These are phyloP conservation scores for Penicillium ochrochloron DNA, from an alignment of 495 filamentous ascomycete genomes.

Conservation along the genomic window DNA sequence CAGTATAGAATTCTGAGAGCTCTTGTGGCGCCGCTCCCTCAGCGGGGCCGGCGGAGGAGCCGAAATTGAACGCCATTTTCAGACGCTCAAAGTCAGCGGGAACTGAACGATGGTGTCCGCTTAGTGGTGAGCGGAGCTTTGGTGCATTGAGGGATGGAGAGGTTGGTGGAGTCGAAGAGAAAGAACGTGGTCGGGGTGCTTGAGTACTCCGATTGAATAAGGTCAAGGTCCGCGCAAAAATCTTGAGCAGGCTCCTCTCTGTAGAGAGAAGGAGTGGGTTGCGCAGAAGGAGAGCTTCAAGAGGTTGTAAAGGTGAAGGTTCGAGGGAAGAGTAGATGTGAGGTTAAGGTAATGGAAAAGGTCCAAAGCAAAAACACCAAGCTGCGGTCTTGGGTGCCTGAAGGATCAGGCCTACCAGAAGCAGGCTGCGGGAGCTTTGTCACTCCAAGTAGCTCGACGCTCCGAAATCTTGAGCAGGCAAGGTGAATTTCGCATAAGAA, in stretches of 20 bases:
- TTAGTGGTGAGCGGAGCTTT: constrained; percentile 37
- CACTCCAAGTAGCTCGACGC: constrained; percentile 39
- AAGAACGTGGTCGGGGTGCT: constrained; percentile 49
- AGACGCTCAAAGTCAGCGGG: constrained; percentile 45
- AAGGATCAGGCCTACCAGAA: constrained; percentile 34
- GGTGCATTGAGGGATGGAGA: constrained; percentile 47
- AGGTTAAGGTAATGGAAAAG: constrained; percentile 27
- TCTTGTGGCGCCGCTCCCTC: constrained; percentile 39
- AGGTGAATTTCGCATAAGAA: constrained; percentile 19
- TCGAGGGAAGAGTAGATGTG: constrained; percentile 11
- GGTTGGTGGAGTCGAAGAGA: constrained; percentile 38
- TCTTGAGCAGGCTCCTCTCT: constrained; percentile 36
- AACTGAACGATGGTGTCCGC: constrained; percentile 45
- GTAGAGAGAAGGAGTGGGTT: constrained; percentile 22
- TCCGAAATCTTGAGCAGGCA: constrained; percentile 3
- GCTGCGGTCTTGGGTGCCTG: constrained; percentile 31
- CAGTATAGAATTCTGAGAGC: constrained; percentile 52
- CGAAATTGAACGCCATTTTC: constrained; percentile 73
- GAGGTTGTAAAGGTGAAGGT: constrained; percentile 15
- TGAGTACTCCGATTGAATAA: constrained; percentile 48
- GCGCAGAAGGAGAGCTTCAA: constrained; percentile 14
- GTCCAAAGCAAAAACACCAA: constrained; percentile 43
- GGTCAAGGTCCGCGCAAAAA: constrained; percentile 47
- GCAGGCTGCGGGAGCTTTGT: constrained; percentile 53
- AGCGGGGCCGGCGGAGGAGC: constrained; percentile 34